phyloP scores from a whole-genome alignment of 169 alveolate genomes.

The Eimeria sp. region DNA sequence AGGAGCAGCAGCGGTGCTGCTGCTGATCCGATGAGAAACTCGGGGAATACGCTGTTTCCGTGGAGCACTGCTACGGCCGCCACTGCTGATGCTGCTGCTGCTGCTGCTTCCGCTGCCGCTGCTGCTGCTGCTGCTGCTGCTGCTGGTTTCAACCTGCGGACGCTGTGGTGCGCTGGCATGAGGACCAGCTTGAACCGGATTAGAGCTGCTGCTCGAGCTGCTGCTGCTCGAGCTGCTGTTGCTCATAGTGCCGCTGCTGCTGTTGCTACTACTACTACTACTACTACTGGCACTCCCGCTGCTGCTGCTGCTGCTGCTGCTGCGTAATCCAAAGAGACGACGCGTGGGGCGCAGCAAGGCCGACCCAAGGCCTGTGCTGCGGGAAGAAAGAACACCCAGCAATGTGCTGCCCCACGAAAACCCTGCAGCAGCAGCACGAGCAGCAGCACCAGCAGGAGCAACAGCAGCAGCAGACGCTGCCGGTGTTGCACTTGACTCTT shows the following conservation, averaged over 20 bases:
- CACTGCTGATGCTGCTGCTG: background rate
- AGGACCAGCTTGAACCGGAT: no score
- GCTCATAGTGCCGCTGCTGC: background rate
- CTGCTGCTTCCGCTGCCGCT: background rate
- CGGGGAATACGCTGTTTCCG: no score
- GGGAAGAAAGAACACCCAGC: background rate
- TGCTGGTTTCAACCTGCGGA: background rate
- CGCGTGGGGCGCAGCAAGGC: constrained; percentile 4
- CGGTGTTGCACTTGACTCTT: background rate
- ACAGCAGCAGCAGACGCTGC: no score
- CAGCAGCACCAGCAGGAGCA: no score
- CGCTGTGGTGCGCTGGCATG: no score
- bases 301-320: constrained; percentile 40
- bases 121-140: background rate
- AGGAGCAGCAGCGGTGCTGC: background rate
- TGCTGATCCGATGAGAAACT: no score
- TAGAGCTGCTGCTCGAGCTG: background rate
- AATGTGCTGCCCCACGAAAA: background rate
- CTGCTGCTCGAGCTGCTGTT: constrained; percentile 32
- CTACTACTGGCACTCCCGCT: constrained; percentile 1
- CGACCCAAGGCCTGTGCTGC: background rate
- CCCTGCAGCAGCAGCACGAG: no score
- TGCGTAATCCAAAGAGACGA: background rate
- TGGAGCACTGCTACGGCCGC: background rate
- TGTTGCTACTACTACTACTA: background rate